Conservation (phyloP, 129 eudicot species). For the Mikania micrantha region DNA sequence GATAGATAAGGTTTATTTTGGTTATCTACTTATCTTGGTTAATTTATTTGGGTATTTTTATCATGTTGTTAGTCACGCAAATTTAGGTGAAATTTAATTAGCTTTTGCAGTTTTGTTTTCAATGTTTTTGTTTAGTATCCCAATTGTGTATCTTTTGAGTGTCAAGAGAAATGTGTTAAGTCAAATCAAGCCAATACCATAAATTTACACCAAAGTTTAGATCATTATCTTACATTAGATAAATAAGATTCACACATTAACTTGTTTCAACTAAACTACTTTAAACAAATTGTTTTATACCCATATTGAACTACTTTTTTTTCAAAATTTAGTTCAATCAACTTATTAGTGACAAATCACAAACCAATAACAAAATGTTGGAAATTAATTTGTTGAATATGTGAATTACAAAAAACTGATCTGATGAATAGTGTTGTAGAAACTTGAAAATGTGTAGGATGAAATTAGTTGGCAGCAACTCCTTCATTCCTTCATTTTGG, state of each 20-base stretch:
- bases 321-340: neutral
- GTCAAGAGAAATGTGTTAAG: too few species aligned
- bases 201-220: neutral
- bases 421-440: neutral
- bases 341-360: neutral
- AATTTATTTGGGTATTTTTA: too few species aligned
- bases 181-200: too few species aligned
- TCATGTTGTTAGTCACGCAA: too few species aligned
- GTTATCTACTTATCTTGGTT: too few species aligned
- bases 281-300: neutral
- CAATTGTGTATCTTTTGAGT: too few species aligned
- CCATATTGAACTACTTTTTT: neutral
- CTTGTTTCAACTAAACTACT: neutral
- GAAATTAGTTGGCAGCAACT: too few species aligned
- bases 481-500: too few species aligned
- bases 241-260: neutral
- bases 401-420: neutral
- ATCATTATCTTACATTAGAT: neutral
- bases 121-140: too few species aligned
- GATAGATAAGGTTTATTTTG: too few species aligned
- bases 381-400: neutral
- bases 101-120: too few species aligned
- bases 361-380: neutral
- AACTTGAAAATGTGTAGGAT: neutral
- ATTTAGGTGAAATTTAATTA: too few species aligned